These are phyloP conservation scores for Cenchrus americanus DNA, from an alignment of 176 grass and related monocot genomes.

Conservation along the genomic window DNA sequence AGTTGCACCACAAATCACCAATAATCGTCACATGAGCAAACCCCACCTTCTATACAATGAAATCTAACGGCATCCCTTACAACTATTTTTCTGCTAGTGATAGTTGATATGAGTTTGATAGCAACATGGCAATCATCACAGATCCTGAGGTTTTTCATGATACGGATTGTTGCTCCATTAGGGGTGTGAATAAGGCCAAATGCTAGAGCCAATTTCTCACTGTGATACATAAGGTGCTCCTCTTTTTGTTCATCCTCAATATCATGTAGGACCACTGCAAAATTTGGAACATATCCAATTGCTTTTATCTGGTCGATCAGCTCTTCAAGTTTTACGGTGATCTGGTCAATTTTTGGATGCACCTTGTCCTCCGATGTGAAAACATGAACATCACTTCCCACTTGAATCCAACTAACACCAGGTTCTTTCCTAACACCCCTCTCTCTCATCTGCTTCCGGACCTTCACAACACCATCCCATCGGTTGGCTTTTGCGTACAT, in stretches of 20 bases:
- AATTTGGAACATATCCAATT: constrained; percentile 69
- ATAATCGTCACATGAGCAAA: constrained; percentile 79
- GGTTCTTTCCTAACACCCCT: constrained; percentile 74
- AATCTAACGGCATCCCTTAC: constrained; percentile 78
- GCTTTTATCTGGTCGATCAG: constrained; percentile 72
- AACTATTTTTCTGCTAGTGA: constrained; percentile 58
- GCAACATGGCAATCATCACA: constrained; percentile 86
- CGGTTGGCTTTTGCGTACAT: constrained; percentile 87
- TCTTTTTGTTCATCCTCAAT: constrained; percentile 84
- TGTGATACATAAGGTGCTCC: constrained; percentile 78
- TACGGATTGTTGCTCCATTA: constrained; percentile 48
- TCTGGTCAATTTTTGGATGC: constrained; percentile 59
- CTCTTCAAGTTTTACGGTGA: constrained; percentile 60
- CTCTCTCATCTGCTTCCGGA: constrained; percentile 70
- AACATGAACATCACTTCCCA: constrained; percentile 59
- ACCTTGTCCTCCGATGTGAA: constrained; percentile 74
- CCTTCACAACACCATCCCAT: constrained; percentile 78
- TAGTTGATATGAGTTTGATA: constrained; percentile 66
- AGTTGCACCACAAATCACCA: constrained; percentile 47
- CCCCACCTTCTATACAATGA: constrained; percentile 72
- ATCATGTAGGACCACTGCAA: constrained; percentile 67
- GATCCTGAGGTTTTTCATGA: constrained; percentile 85
- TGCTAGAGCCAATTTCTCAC: constrained; percentile 73
- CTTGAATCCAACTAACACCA: constrained; percentile 86
- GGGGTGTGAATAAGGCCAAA: constrained; percentile 65